Evolutionary conservation across 2,329 filamentous ascomycete genomes (phyloP).

Genomic region (Penicillium decumbens): DNA sequence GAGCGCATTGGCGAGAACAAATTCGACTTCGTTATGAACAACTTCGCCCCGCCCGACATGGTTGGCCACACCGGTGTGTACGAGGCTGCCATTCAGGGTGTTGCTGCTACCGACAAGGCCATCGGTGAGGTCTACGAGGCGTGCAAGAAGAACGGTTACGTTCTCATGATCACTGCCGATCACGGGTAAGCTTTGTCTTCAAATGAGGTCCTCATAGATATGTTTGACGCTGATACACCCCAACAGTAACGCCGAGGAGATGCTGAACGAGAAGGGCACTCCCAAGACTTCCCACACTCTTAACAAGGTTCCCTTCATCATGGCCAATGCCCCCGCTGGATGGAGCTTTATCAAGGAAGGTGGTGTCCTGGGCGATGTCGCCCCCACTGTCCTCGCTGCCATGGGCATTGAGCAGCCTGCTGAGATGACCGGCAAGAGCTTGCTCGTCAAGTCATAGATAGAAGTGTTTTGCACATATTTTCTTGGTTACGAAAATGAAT

Average conservation of each 20-base stretch:
- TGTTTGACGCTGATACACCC: slow-evolving; percentile 19
- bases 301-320: slow-evolving; percentile 96
- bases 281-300: slow-evolving; percentile 98
- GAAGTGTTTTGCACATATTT: slow-evolving; percentile 16
- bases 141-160: slow-evolving; percentile 88
- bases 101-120: slow-evolving; percentile 82
- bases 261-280: slow-evolving; percentile 92
- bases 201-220: not conserved
- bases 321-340: slow-evolving; percentile 90
- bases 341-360: slow-evolving; percentile 79
- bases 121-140: slow-evolving; percentile 89
- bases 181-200: slow-evolving; percentile 61
- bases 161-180: slow-evolving; percentile 92
- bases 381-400: slow-evolving; percentile 81
- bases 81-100: slow-evolving; percentile 82
- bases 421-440: slow-evolving; percentile 83
- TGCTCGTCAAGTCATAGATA: slow-evolving; percentile 65
- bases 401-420: slow-evolving; percentile 89
- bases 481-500: slow-evolving; percentile 21
- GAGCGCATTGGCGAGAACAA: slow-evolving; percentile 80
- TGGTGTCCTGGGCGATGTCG: slow-evolving; percentile 94
- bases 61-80: slow-evolving; percentile 98
- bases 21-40: slow-evolving; percentile 99
- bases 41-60: slow-evolving; percentile 99
- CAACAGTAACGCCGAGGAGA: slow-evolving; percentile 84